Base-by-base conservation (phyloP, 2,329 filamentous ascomycete species). In the Arthrobotrys sphaeroides region DNA sequence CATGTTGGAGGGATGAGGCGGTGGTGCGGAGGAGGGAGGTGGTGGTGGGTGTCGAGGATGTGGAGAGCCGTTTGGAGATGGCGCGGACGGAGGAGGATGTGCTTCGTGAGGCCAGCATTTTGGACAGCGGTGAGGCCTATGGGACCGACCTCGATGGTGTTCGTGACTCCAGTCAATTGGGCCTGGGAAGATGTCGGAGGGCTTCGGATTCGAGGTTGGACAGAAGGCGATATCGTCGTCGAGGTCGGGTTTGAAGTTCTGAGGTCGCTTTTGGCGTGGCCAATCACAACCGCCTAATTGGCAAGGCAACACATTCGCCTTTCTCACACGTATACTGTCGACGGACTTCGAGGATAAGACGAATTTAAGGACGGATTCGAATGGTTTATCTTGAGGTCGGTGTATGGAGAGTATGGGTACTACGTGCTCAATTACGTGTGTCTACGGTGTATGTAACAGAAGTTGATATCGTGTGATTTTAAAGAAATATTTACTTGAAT, bases 1-100 rank as follows among this genome's bases (percentile, higher is more conserved):
- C 84, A 82, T 89, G 88, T 79, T 85, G 84, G 83, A 81, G 83
- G 81, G 78, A 83, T 83, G 80, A 83, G 82, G 80, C 84, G 84
- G 80, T 83, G 61, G 55, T 53, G 20, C 47, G 66, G 51, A 66
- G 59, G 40, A 72, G 12, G 28, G n/a, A n/a, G n/a, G 78, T 61
- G 40, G 78, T 61, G n/a, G 75, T 68, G 53, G 78, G 70, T 36
- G 73, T 62, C 53, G 66, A 47, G 47, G 75, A 68, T 33, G 69
- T 43, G 69, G 61, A 59, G 45, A 75, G 72, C 49, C 43, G 55
- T 65, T 69, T 75, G 20, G 72, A 75, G 55, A 75, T 65, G 31
- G 64, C 57, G 18, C 72, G 55, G 40, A 69, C 64, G 38, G 72
- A 75, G 51, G 69, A 73, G 24, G 59, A 24, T 22, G 49, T 36